Base-by-base conservation (phyloP, 176 grass and related monocot genomes). In the Oryza glumipatula region DNA sequence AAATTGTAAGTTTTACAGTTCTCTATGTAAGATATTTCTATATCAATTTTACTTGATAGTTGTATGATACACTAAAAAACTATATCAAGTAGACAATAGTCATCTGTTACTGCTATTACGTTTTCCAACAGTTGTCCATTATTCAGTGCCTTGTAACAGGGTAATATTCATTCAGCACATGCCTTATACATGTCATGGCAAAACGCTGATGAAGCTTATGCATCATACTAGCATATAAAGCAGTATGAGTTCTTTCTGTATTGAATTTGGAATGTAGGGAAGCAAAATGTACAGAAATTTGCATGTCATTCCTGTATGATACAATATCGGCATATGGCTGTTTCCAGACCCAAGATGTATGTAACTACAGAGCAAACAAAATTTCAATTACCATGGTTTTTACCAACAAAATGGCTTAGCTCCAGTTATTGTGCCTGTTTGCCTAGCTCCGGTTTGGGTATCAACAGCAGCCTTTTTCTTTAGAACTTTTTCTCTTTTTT, bases 21-120 rank as follows among this genome's bases (percentile, higher is more conserved):
- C 38, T 67, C 44, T 66, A 7, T 79, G 3, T 6, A 36, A 47
- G 23, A 47, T 28, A 79, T 47, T 13, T 67, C 60, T 39, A 3
- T 1, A 64, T 66, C 36, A 79, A 30, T 12, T 47, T 60, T 45
- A 14, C 45, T 30, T 45, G 22, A 45, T 3, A 61, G 63, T 46
- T 45, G 22, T 63, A 81, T 28, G 14, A 15, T 64, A 73, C n/a
- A 72, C 11, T n/a, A 45, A 26, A 75, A 35, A 75, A 75, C 44
- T 82, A 24, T 41, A 41, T 41, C 39, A 16, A 26, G 30, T 71
- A 41, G 0, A 38, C 0, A 38, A 38, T 38, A 6, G 0, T 10
- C 67, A 56, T 41, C 67, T 81, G 48, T 16, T 68, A 70, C 38
- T 68, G 47, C 47, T 10, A 11, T 10, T 44, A 44, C 9, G 41